phyloP scores from a whole-genome alignment of 2,329 filamentous ascomycete genomes.

The Aspergillaceae sp. region DNA sequence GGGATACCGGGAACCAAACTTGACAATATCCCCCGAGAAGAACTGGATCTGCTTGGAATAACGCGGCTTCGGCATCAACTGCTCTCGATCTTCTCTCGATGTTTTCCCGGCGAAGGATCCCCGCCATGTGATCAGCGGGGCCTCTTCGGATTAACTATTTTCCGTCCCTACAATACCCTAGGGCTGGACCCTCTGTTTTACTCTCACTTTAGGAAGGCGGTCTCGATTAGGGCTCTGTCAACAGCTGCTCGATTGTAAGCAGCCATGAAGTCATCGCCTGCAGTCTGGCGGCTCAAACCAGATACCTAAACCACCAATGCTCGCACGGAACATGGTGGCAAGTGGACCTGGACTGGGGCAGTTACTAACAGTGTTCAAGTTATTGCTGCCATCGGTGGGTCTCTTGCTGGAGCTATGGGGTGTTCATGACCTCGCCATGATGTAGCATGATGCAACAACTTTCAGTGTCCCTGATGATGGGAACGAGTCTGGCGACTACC shows the following conservation, averaged over 20 bases:
- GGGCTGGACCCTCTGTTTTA: conserved; percentile 17
- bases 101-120: conserved; percentile 12
- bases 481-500: neutral
- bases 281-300: neutral
- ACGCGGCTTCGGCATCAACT: neutral
- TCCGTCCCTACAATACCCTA: conserved; percentile 20
- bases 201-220: conserved; percentile 3
- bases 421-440: conserved; percentile 25
- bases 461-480: neutral
- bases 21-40: neutral
- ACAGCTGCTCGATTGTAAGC: neutral
- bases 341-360: neutral
- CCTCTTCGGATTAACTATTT: conserved; percentile 4
- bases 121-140: conserved; percentile 5
- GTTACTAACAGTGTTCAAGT: neutral
- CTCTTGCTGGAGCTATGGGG: neutral
- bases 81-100: neutral
- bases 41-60: neutral
- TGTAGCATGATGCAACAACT: conserved; percentile 25
- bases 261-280: conserved; percentile 2
- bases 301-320: neutral
- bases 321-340: neutral
- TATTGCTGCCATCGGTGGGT: neutral
- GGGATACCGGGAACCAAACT: neutral
- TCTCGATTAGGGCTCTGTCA: neutral